These are phyloP conservation scores for Alternaria sp. DNA, from an alignment of 2,329 filamentous ascomycete species.

Conservation along the genomic window DNA sequence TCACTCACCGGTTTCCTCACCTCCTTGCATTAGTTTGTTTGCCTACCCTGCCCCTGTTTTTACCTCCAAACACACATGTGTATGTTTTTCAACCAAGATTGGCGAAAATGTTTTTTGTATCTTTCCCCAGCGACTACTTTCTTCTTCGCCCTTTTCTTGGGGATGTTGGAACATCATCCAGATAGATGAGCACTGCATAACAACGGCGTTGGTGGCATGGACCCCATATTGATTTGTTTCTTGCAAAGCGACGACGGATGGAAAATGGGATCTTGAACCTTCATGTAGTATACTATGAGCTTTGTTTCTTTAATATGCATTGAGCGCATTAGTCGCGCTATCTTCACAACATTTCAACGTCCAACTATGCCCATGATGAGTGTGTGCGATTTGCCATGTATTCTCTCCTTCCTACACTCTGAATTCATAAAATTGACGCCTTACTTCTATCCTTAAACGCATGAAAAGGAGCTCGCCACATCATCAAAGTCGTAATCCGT, in stretches of 20 bases:
- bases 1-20: neutral
- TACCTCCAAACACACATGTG: slow-evolving; percentile 1
- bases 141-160: neutral
- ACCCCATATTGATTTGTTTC: neutral
- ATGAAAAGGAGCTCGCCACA: slow-evolving; percentile 11
- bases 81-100: slow-evolving; percentile 22
- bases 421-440: neutral
- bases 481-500: slow-evolving; percentile 31
- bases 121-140: slow-evolving; percentile 6
- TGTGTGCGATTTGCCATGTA: neutral
- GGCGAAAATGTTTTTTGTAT: slow-evolving; percentile 17
- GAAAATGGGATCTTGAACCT: slow-evolving; percentile 3
- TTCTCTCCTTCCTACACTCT: neutral
- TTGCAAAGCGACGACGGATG: slow-evolving; percentile 11
- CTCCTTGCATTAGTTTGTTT: neutral
- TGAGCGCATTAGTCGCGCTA: neutral
- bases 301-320: slow-evolving; percentile 3
- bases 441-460: neutral
- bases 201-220: slow-evolving; percentile 20
- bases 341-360: neutral
- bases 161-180: slow-evolving; percentile 4
- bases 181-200: slow-evolving; percentile 27
- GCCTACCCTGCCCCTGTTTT: neutral
- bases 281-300: slow-evolving; percentile 18
- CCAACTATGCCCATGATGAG: neutral